Evolutionary conservation across 768 basidiomycete genomes (phyloP).

Genomic region (Auriscalpium vulgare): DNA sequence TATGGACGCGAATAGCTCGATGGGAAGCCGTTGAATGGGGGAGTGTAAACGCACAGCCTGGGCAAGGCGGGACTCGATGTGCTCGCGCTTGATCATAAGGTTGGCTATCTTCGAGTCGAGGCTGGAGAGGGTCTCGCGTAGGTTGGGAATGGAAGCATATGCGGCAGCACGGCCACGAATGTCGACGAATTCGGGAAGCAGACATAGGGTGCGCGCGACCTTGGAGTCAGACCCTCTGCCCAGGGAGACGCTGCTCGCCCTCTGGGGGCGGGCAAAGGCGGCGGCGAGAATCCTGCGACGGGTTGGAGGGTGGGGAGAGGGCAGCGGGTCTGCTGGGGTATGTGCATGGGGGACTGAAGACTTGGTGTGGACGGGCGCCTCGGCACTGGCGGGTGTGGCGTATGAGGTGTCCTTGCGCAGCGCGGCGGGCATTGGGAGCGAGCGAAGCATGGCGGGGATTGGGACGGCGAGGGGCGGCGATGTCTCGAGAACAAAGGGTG

Average conservation of each 20-base stretch:
- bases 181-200: neutral
- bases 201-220: conserved; percentile 4
- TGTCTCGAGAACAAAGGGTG: neutral
- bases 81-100: conserved; percentile 55
- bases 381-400: conserved; percentile 4
- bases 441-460: conserved; percentile 9
- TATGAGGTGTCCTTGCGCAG: conserved; percentile 6
- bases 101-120: conserved; percentile 69
- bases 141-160: conserved; percentile 36
- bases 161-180: conserved; percentile 1
- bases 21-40: conserved; percentile 71
- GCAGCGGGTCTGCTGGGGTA: conserved; percentile 2
- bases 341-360: conserved; percentile 7
- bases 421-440: conserved; percentile 7
- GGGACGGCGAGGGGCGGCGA: neutral
- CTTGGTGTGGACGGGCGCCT: conserved; percentile 7
- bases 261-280: conserved; percentile 8
- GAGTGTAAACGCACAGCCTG: conserved; percentile 72
- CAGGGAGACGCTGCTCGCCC: conserved; percentile 9
- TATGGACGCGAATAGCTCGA: conserved; percentile 70
- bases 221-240: conserved; percentile 13
- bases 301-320: neutral
- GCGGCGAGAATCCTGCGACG: conserved; percentile 12
- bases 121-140: conserved; percentile 64
- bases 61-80: conserved; percentile 63